Evolutionary conservation across 176 grass and related monocot species (phyloP).

Genomic region (Hordeum vulgare): DNA sequence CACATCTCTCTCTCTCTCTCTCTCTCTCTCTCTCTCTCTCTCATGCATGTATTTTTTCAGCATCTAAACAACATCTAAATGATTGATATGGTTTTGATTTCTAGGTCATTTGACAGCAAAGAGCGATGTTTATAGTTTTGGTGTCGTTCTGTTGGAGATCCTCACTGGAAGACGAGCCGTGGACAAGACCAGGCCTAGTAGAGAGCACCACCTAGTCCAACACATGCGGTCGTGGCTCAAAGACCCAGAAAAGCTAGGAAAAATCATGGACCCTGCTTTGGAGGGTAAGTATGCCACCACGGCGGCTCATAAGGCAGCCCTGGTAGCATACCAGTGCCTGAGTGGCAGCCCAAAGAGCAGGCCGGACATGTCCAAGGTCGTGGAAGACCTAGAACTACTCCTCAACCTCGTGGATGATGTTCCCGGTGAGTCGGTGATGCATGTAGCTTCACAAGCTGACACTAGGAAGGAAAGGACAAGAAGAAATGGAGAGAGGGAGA

Average conservation of each 20-base stretch:
- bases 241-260: slow-evolving; percentile 34
- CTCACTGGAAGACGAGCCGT: slow-evolving; percentile 50
- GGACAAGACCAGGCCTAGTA: slow-evolving; percentile 51
- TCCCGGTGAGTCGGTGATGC: background rate
- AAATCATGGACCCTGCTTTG: slow-evolving; percentile 54
- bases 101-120: slow-evolving; percentile 71
- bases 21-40: too few relatives aligned
- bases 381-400: slow-evolving; percentile 61
- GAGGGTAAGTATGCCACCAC: slow-evolving; percentile 34
- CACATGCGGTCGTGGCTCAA: slow-evolving; percentile 62
- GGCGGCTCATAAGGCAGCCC: slow-evolving; percentile 41
- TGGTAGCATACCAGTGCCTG: slow-evolving; percentile 64
- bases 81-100: background rate
- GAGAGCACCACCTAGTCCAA: slow-evolving; percentile 67
- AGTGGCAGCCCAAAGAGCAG: slow-evolving; percentile 57
- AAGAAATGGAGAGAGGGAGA: background rate
- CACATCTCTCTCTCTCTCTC: background rate
- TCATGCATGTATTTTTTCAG: background rate
- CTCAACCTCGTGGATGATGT: slow-evolving; percentile 29
- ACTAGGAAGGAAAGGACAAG: background rate
- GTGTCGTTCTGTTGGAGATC: slow-evolving; percentile 64
- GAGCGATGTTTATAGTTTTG: slow-evolving; percentile 90
- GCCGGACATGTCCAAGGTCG: slow-evolving; percentile 60
- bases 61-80: background rate
- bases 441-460: background rate